Base-by-base conservation (phyloP, 2,329 filamentous ascomycete genomes). In the Botrytis sinoallii region DNA sequence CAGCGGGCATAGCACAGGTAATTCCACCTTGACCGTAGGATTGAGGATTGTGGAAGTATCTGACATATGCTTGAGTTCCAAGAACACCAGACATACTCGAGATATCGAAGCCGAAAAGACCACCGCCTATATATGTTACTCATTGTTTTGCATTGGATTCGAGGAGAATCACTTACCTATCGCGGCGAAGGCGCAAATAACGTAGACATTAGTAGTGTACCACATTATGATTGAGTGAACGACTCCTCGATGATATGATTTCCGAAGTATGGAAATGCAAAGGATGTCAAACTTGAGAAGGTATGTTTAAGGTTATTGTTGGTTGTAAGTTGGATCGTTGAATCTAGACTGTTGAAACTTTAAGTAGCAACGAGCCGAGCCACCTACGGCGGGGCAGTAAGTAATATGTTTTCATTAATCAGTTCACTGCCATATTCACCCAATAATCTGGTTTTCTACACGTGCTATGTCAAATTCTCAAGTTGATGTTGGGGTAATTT, bases 61-160 rank as follows among this genome's bases (percentile, higher is more conserved):
- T 89, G 77, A 89, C 89, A 81, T 94, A 94, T 65, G 90, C 87
- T 73, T 89, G 82, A 0, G 90, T 92, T 44, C 89, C 89, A 55
- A 94, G 85, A 38, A 90, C 88, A 64, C 88, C 89, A 55, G 88
- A 90, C 91, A 94, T 93, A 61, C 90, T 92, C 73, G 88, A 89
- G 78, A 94, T 93, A 83, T 94, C 92, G 80, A 94, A 94, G 78
- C 92, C 93, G 79, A 94, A 94, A 40, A 94, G 85, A 38, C 88
- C 89, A 80, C 91, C 91, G 77, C 87, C 89, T 74, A 32, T 18
- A 46, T 5, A 25, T 46, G 32, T 74, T 40, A 74, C 25, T 67
- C 29, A 44, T 42, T 52, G 63, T n/a, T 46, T 57, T 55, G 32
- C 44, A 16, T 67, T 66, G 3, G 22, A 10, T 67, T 25, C 2